phyloP scores from a whole-genome alignment of 2,329 filamentous ascomycete genomes.

The Acephala macrosclerotiorum region DNA sequence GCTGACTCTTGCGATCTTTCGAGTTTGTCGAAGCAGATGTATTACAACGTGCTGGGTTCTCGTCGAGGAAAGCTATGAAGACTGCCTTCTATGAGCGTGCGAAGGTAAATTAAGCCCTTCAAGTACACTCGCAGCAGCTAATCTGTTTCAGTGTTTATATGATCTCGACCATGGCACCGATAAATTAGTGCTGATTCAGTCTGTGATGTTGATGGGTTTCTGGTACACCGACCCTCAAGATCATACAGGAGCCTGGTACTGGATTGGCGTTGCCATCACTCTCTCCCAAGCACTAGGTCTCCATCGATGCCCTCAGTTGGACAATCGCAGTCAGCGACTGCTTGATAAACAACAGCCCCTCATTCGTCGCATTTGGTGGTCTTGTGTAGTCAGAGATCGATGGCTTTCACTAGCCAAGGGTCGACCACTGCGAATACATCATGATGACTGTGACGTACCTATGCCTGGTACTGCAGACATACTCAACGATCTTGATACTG shows the following conservation, averaged over 20 bases:
- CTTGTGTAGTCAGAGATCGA: constrained; percentile 49
- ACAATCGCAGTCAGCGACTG: constrained; percentile 16
- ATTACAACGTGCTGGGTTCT: constrained; percentile 31
- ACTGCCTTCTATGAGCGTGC: constrained; percentile 47
- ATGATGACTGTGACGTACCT: constrained; percentile 47
- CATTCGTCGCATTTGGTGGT: constrained; percentile 52
- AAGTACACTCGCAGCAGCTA: background rate
- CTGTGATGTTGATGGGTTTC: constrained; percentile 51
- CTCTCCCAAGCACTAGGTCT: constrained; percentile 53
- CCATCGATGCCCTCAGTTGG: constrained; percentile 39
- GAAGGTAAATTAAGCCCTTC: constrained; percentile 42
- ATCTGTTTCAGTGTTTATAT: constrained; percentile 28
- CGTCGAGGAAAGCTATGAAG: constrained; percentile 47
- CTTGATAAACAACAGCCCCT: constrained; percentile 34
- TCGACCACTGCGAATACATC: constrained; percentile 49
- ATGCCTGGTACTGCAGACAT: constrained; percentile 37
- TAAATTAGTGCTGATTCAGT: constrained; percentile 51
- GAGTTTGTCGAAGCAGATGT: constrained; percentile 27
- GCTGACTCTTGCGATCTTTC: constrained; percentile 4
- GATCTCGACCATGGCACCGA: constrained; percentile 48
- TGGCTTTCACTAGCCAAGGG: constrained; percentile 50
- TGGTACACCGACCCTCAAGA: constrained; percentile 52
- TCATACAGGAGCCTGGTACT: constrained; percentile 53
- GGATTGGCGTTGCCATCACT: constrained; percentile 53
- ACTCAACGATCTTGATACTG: constrained; percentile 5